These are phyloP conservation scores for Bifiguratus adelaidae DNA, from an alignment of 192 early-diverging fungal species.

Conservation along the genomic window DNA sequence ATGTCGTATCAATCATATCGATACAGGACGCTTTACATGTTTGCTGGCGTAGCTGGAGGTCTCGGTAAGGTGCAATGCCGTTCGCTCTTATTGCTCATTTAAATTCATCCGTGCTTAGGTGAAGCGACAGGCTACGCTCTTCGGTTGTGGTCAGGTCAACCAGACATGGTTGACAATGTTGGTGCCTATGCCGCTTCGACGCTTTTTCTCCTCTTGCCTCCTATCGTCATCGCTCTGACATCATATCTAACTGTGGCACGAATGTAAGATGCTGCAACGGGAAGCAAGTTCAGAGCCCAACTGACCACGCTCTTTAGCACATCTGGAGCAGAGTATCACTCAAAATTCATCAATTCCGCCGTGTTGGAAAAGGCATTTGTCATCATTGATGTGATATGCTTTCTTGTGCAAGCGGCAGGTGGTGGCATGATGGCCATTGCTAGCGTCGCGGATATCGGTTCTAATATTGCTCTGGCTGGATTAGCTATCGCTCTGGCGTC, in stretches of 20 bases:
- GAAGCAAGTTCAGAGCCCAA: background rate
- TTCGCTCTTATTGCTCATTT: too few species aligned
- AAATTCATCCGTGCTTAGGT: background rate
- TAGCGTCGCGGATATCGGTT: conserved; percentile 10
- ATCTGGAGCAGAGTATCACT: background rate
- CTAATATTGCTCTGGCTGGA: conserved; percentile 25
- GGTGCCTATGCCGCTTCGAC: background rate
- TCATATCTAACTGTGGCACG: conserved; percentile 1
- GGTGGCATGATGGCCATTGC: conserved; percentile 24
- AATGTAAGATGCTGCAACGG: background rate
- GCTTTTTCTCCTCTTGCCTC: conserved; percentile 4
- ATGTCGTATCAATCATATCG: background rate
- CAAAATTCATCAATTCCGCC: background rate
- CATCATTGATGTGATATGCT: conserved; percentile 27
- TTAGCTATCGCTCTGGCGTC: conserved; percentile 24
- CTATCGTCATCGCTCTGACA: conserved; percentile 3
- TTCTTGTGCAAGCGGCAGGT: conserved; percentile 28
- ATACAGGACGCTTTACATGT: background rate
- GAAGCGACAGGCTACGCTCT: conserved; percentile 2
- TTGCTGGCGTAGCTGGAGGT: background rate
- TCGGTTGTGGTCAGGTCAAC: conserved; percentile 1
- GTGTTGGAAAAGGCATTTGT: conserved; percentile 18
- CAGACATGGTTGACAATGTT: background rate
- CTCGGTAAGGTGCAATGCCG: background rate
- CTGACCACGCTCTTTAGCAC: background rate